Conservation (phyloP, 2,329 filamentous ascomycete genomes). For the Neospermospora avenae region DNA sequence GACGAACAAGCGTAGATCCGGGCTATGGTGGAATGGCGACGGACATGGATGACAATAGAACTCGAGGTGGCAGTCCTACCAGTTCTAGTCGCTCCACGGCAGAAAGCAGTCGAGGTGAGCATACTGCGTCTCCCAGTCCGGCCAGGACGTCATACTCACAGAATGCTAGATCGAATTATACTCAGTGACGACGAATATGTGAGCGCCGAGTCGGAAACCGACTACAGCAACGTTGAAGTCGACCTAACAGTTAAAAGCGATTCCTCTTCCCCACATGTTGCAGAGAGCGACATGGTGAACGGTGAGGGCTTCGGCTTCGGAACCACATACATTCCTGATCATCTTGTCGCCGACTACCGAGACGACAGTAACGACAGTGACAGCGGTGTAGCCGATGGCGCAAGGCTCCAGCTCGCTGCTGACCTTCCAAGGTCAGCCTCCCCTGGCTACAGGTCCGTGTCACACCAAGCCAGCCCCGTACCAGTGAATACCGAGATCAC, state of each 20-base stretch:
- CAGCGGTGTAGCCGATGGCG: constrained; percentile 14
- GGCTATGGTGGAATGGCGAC: constrained; percentile 6
- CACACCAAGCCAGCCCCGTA: constrained; percentile 16
- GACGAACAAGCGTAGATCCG: constrained; percentile 15
- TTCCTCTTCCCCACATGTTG: constrained; percentile 11
- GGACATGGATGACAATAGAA: constrained; percentile 12
- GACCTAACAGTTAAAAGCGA: constrained; percentile 16
- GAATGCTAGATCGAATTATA: constrained; percentile 22
- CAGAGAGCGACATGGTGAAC: constrained; percentile 9
- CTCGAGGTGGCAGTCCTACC: constrained; percentile 16
- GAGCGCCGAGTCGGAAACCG: constrained; percentile 19
- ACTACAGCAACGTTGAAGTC: constrained; percentile 18
- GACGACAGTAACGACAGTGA: constrained; percentile 10
- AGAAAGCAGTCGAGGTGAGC: constrained; percentile 22
- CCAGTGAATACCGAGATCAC: constrained; percentile 16
- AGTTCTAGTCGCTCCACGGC: constrained; percentile 9
- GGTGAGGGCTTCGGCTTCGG: constrained; percentile 13
- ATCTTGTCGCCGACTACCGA: constrained; percentile 14
- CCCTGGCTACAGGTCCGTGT: constrained; percentile 12
- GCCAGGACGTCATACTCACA: constrained; percentile 18
- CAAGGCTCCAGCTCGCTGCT: constrained; percentile 14
- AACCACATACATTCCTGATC: constrained; percentile 15
- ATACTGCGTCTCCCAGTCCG: constrained; percentile 16
- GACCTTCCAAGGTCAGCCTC: constrained; percentile 15
- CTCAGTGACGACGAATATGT: constrained; percentile 21